Percentiles rank a stretch among this genome's conserved stretches.
Conservation (phyloP, 2,329 filamentous ascomycete genomes). For the Stagonosporopsis tanaceti region DNA sequence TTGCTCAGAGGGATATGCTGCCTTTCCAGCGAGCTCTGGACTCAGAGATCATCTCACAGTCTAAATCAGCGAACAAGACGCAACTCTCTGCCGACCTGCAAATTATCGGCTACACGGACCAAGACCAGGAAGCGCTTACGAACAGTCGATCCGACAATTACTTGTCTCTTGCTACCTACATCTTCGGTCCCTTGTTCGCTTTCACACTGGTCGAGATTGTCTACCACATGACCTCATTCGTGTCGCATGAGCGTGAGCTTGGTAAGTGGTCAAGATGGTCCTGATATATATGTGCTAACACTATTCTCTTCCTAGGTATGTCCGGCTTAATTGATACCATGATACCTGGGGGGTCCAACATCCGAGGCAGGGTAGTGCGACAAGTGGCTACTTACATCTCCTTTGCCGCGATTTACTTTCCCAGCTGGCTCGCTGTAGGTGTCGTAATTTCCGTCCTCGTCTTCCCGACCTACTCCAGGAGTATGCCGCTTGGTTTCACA, state of each 20-base stretch:
- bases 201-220: constrained; percentile 33
- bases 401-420: constrained; percentile 39
- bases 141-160: constrained; percentile 21
- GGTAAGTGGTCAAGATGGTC: constrained; percentile 9
- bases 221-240: constrained; percentile 37
- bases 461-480: constrained; percentile 27
- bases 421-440: constrained; percentile 34
- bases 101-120: constrained; percentile 26
- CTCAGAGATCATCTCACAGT: constrained; percentile 54
- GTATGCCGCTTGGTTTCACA: constrained; percentile 29
- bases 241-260: constrained; percentile 36
- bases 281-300: neutral
- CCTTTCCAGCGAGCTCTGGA: constrained; percentile 37
- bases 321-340: constrained; percentile 37
- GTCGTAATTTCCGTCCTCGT: constrained; percentile 29
- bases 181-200: constrained; percentile 34
- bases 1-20: constrained; percentile 26
- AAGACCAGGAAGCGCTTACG: constrained; percentile 23
- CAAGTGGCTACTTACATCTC: constrained; percentile 33
- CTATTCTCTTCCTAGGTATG: constrained; percentile 17
- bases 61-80: constrained; percentile 11
- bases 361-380: constrained; percentile 28
- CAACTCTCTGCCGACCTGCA: constrained; percentile 18
- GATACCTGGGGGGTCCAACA: constrained; percentile 33
- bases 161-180: constrained; percentile 24